These are phyloP conservation scores for Alternaria sp. DNA, from an alignment of 2,329 filamentous ascomycete genomes.

Conservation along the genomic window DNA sequence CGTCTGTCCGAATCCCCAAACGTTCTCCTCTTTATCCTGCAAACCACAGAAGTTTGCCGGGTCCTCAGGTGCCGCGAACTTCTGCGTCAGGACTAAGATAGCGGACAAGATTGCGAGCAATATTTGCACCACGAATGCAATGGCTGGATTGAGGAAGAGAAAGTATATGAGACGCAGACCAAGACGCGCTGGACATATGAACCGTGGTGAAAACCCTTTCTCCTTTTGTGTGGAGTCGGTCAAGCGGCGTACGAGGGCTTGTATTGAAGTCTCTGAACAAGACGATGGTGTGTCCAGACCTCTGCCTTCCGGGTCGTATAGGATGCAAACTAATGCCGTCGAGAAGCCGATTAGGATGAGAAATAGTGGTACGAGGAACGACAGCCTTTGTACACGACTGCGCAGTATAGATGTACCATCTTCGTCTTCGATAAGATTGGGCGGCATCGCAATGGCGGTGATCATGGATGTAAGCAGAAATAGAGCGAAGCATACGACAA, in stretches of 20 bases:
- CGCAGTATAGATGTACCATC: slow-evolving; percentile 14
- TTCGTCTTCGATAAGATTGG: slow-evolving; percentile 4
- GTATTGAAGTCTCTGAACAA: slow-evolving; percentile 5
- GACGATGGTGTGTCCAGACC: slow-evolving; percentile 9
- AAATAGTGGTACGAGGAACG: slow-evolving; percentile 35
- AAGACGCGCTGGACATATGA: slow-evolving; percentile 17
- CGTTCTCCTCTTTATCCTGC: slow-evolving; percentile 35
- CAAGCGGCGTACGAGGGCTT: slow-evolving; percentile 9
- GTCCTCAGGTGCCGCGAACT: slow-evolving; percentile 36
- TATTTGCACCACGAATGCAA: slow-evolving; percentile 39
- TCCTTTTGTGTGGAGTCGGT: slow-evolving; percentile 14
- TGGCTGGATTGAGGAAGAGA: slow-evolving; percentile 39
- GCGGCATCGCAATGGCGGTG: slow-evolving; percentile 32
- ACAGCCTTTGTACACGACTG: slow-evolving; percentile 28
- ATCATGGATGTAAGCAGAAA: slow-evolving; percentile 41
- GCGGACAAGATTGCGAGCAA: slow-evolving; percentile 33
- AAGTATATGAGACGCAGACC: slow-evolving; percentile 29
- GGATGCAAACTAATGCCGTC: slow-evolving; percentile 38
- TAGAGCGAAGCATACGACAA: slow-evolving; percentile 38
- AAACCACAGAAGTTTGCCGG: slow-evolving; percentile 31
- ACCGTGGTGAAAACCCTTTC: background rate
- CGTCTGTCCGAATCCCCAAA: slow-evolving; percentile 44
- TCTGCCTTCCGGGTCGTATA: slow-evolving; percentile 28
- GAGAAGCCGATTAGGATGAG: slow-evolving; percentile 42
- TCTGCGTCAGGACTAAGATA: slow-evolving; percentile 37